Conservation (phyloP, 2,329 filamentous ascomycete genomes). For the Madurella mycetomatis region DNA sequence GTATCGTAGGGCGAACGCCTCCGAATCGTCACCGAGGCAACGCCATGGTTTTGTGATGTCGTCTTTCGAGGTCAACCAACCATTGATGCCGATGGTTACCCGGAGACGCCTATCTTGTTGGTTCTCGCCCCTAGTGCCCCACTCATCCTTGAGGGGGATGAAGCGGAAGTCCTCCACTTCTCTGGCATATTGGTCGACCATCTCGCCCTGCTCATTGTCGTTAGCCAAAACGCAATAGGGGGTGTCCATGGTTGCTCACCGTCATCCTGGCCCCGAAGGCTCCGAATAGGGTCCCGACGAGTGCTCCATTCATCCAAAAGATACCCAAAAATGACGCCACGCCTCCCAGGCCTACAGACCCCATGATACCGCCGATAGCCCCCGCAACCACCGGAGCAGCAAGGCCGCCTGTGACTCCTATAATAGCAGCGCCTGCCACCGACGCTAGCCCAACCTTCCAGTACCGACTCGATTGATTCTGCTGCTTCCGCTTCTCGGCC, state of each 20-base stretch:
- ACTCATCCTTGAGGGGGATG: conserved; percentile 60
- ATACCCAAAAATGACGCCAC: conserved; percentile 83
- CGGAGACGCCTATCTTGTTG: conserved; percentile 53
- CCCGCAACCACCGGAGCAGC: conserved; percentile 85
- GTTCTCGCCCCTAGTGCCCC: conserved; percentile 31
- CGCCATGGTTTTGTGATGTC: conserved; percentile 79
- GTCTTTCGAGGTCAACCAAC: conserved; percentile 72
- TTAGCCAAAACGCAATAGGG: background rate
- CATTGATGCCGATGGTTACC: conserved; percentile 81
- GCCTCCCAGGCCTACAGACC: conserved; percentile 77
- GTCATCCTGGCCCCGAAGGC: conserved; percentile 79
- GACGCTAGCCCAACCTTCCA: conserved; percentile 91
- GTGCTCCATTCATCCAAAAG: conserved; percentile 77
- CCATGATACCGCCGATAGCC: conserved; percentile 78
- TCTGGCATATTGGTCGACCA: conserved; percentile 82
- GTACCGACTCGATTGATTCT: conserved; percentile 65
- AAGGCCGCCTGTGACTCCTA: conserved; percentile 89
- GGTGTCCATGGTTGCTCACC: conserved; percentile 28
- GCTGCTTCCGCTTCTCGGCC: conserved; percentile 65
- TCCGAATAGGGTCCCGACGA: conserved; percentile 84
- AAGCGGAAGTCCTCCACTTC: conserved; percentile 82
- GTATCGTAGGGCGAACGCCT: conserved; percentile 80
- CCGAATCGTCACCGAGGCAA: conserved; percentile 64
- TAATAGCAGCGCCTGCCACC: conserved; percentile 80
- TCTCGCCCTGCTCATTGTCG: conserved; percentile 53